Evolutionary conservation across 2,329 filamentous ascomycete genomes (phyloP), one percentile per base, ranked within the genome.

Genomic region (Teratosphaeria nubilosa): DNA sequence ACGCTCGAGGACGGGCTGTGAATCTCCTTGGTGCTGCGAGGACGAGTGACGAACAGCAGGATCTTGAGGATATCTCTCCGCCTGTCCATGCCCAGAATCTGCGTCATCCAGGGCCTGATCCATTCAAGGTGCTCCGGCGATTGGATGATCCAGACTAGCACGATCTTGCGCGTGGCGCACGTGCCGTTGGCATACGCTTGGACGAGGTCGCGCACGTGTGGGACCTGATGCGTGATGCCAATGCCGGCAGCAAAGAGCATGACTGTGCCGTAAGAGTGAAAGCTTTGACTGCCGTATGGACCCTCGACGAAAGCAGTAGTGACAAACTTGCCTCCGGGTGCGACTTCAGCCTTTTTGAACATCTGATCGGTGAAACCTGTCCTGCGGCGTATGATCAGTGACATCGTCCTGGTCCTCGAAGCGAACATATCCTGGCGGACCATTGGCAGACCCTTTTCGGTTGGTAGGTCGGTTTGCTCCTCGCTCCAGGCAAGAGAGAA

Each of bases 201-300:
- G 50, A 79, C 76, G 20, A 79, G 74, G 59, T 94, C 86, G 57
- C 85, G 86, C 9, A 96, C 82, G 72, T 95, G 95, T 34, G 91
- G 89, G 31, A 97, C 83, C 71, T 95, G 91, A 72, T 97, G 92
- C 0, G 92, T 96, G 74, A 99, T 97, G 62, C 94, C 94, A 5
- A 94, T 91, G 58, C 92, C 90, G 58, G 91, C 91, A 13, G 92
- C 91, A 70, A 96, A 91, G 58, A 99, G 86, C 62, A 99, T 83
- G 51, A 86, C 85, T 51, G 95, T 94, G 45, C 94, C 92, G 73
- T 96, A 97, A 7, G 91, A 96, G 73, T 91, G 86, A 63, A 97
- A 85, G 60, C 85, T 85, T 74, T 96, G 87, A 69, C 90, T 70
- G 59, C 77, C 77, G 70, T 97, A 97, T 0, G 94, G 92, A 0